Evolutionary conservation across 2,329 filamentous ascomycete species (phyloP).

Genomic region (Xylaria sp.): DNA sequence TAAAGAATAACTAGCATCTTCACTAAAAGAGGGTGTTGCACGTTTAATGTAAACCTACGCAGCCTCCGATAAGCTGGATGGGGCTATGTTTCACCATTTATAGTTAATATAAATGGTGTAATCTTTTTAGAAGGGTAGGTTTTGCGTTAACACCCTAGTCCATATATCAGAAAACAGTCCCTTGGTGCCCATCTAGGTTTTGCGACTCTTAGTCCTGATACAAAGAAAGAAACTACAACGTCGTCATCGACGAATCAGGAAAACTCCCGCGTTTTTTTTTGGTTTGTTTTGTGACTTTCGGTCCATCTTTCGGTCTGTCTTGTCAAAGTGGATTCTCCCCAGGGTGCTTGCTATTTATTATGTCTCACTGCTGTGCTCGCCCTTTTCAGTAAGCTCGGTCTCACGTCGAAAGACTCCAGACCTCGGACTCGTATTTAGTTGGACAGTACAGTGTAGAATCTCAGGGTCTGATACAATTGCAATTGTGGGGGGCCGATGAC

Average conservation of each 20-base stretch:
- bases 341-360: neutral
- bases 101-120: too few species aligned
- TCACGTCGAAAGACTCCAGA: neutral
- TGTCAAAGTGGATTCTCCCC: neutral
- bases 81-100: too few species aligned
- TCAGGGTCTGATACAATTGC: slow-evolving; percentile 3
- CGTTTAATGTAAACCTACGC: too few species aligned
- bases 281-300: too few species aligned
- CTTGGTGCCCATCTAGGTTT: too few species aligned
- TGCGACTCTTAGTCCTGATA: neutral
- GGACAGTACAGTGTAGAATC: neutral
- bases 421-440: neutral
- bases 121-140: too few species aligned
- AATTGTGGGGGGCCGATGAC: neutral
- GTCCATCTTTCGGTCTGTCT: slow-evolving; percentile 1
- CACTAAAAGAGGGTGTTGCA: too few species aligned
- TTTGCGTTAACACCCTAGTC: neutral
- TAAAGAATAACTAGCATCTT: too few species aligned
- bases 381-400: slow-evolving; percentile 5
- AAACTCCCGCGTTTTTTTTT: neutral
- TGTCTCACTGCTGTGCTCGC: slow-evolving; percentile 19
- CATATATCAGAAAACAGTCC: too few species aligned
- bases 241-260: neutral
- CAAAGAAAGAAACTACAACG: neutral
- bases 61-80: too few species aligned